Percentiles rank a stretch among this genome's conserved stretches.
These are phyloP conservation scores for Sisymbrium altissimum DNA, from an alignment of 345 rosid species.

Conservation along the genomic window DNA sequence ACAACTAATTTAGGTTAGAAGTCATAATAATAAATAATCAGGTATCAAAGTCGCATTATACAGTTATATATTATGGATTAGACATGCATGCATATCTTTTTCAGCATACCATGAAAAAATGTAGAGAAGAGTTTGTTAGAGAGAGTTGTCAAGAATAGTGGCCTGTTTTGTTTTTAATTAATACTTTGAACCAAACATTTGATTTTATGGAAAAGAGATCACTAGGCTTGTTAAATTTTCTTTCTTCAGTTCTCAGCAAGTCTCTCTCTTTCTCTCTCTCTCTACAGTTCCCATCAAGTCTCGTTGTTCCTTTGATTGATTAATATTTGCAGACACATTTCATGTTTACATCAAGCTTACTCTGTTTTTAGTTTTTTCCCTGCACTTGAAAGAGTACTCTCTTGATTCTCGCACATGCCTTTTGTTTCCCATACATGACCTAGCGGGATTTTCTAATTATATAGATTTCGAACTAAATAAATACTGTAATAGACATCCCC, in stretches of 20 bases:
- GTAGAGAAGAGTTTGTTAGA: conserved; percentile 23
- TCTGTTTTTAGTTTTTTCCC: background rate
- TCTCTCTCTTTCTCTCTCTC: background rate
- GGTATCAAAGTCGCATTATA: conserved; percentile 18
- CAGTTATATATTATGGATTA: conserved; percentile 26
- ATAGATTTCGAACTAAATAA: background rate
- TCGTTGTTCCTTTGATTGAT: background rate
- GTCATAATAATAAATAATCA: conserved; percentile 5
- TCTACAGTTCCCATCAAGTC: background rate
- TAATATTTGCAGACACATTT: background rate
- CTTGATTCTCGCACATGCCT: background rate
- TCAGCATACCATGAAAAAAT: background rate
- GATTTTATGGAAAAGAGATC: conserved; percentile 5
- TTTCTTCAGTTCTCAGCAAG: background rate
- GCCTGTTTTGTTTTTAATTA: background rate
- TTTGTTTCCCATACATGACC: background rate
- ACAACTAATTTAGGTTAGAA: conserved; percentile 8
- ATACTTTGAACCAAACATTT: conserved; percentile 22
- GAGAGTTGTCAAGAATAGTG: conserved; percentile 31
- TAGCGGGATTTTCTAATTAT: background rate
- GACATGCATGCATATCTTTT: conserved; percentile 7
- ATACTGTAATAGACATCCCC: no score
- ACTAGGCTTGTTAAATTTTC: background rate
- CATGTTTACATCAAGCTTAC: background rate
- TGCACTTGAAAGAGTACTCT: background rate